These are phyloP conservation scores for Populus ilicifolia DNA, from an alignment of 345 rosid species.

Conservation along the genomic window DNA sequence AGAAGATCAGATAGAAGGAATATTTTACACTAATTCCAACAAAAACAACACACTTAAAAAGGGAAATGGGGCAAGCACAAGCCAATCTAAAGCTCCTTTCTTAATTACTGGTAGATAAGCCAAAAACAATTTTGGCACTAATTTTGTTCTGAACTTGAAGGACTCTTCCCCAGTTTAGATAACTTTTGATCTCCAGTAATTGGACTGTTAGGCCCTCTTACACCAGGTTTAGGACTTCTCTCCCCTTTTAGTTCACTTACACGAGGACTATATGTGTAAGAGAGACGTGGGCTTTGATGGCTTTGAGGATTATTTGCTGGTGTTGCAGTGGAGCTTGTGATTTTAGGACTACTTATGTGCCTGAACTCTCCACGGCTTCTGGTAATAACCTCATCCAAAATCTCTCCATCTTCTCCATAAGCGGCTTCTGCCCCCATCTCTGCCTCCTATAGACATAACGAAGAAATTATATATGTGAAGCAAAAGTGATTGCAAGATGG, in stretches of 20 bases:
- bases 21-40: constrained; percentile 26
- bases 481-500: neutral
- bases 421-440: constrained; percentile 24
- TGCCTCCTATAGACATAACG: constrained; percentile 11
- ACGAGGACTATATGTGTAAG: constrained; percentile 52
- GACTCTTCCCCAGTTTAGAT: constrained; percentile 68
- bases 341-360: constrained; percentile 28
- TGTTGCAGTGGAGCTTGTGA: constrained; percentile 43
- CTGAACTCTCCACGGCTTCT: constrained; percentile 35
- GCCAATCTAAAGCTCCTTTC: constrained; percentile 24
- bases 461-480: neutral
- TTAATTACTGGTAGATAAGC: constrained; percentile 14
- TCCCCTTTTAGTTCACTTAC: constrained; percentile 57
- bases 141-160: constrained; percentile 40
- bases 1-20: constrained; percentile 12
- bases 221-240: constrained; percentile 51
- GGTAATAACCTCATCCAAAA: constrained; percentile 27
- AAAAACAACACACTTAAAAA: constrained; percentile 22
- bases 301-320: constrained; percentile 44
- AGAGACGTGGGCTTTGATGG: constrained; percentile 44
- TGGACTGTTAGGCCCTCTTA: constrained; percentile 46
- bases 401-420: constrained; percentile 26
- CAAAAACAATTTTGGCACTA: constrained; percentile 12
- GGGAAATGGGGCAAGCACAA: constrained; percentile 19
- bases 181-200: constrained; percentile 35